Base-by-base conservation (phyloP, 768 basidiomycete species). In the Mycena epipterygia region DNA sequence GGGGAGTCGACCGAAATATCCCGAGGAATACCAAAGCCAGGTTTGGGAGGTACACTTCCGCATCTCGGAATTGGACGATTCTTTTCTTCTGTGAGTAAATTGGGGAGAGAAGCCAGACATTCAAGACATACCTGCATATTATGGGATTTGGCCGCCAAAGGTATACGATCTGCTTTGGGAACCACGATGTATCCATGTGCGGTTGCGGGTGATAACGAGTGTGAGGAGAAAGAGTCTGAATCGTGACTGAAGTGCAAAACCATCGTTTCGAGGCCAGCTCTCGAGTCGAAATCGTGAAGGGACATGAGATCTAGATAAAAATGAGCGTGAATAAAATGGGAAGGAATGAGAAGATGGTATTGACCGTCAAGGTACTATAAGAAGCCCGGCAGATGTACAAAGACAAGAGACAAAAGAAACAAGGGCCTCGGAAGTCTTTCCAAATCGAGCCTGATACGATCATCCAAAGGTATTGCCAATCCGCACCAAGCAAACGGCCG, bases 201-300 rank as follows among this genome's bases (percentile, higher is more conserved):
- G 70, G 68, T 60, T 73, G 75, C 72, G 74, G 73, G 74, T 63
- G 73, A 79, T 75, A 69, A 76, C 35, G 68, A 66, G 77, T 77
- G 79, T 57, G 79, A 66, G 48, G 46, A 51, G 44, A 60, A 52
- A 16, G 74, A n/a, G n/a, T n/a, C n/a, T n/a, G n/a, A 41, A 53
- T 74, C 61, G 42, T 52, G 72, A 46, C 58, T 71, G 76, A 81
- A 81, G 76, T 76, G 81, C 74, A 83, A 77, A 75, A 84, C 70
- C 79, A 81, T 76, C 59, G 76, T 68, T 77, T 84, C 83, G 63
- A 84, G 83, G 35, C 83, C 83, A 80, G 83, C 83, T 79, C 83
- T 83, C 82, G 83, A 77, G 67, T 82, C 80, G 46, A 77, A 72
- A 63, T 82, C 81, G 62, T 84, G 79, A 68, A 79, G 79, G 67